Evolutionary conservation across 2,329 filamentous ascomycete genomes (phyloP), one percentile per base, ranked within the genome.

Genomic region (Colletotrichum nymphaeae): DNA sequence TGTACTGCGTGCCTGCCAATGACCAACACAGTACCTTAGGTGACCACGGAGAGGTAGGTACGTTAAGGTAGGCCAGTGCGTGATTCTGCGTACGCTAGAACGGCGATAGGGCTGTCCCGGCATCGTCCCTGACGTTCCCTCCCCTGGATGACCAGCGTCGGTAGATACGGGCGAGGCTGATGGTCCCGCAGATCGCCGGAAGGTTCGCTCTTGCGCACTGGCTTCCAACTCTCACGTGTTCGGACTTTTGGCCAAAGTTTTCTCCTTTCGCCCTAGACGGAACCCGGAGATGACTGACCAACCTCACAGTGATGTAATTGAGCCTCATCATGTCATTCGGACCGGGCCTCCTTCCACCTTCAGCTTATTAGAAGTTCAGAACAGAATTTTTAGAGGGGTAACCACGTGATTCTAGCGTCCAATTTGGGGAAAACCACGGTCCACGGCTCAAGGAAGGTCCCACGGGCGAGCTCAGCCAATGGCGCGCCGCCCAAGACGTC

Each of bases 301-400:
- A 63, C 24, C 46, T 32, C 26, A 65, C 19, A 65, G 70, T 73
- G 70, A 73, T 60, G 70, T 73, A 65, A 72, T 72, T 30, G 26
- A 28, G n/a, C 16, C 66, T 64, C 59, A 59, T 24, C 32, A 55
- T 58, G 46, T 35, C 26, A 49, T 63, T 22, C 42, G 69, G 59
- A 69, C 58, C 69, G 59, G 58, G 52, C 67, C 35, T 69, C 63
- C 28, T 11, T 55, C 60, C 28, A 11, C 24, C n/a, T 11, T 28
- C 22, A 56, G 55, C 66, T 37, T 28, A 60, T 26, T 60, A 53
- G 55, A 42, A 42, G 37, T 42, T 42, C 37, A 19, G 37, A 19
- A 65, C 70, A 73, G 24, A 70, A 19, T 52, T 65, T 73, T 73
- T n/a, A 60, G 60, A 56, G 42, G 56, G 55, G 67, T 59, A 65